Conservation (phyloP, 768 basidiomycete genomes). For the Cyclocybe aegerita region DNA sequence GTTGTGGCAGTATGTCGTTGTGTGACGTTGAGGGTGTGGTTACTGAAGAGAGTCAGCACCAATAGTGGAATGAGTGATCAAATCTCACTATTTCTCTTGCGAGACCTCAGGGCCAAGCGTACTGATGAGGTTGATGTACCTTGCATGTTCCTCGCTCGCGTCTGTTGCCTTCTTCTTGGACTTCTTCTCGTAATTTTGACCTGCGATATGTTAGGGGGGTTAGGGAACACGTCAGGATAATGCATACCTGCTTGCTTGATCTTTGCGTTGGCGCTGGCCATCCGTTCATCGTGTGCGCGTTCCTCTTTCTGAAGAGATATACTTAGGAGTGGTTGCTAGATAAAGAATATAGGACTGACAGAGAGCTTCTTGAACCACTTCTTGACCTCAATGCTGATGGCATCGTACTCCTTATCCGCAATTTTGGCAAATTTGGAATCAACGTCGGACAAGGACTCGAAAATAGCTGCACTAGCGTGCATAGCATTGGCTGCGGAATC, state of each 20-base stretch:
- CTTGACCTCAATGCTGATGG: slow-evolving; percentile 65
- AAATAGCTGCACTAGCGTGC: slow-evolving; percentile 59
- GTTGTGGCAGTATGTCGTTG: slow-evolving; percentile 60
- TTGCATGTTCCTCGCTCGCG: slow-evolving; percentile 70
- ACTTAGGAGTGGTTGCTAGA: background rate
- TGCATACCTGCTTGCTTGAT: slow-evolving; percentile 73
- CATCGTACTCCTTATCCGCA: slow-evolving; percentile 71
- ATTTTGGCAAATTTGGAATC: slow-evolving; percentile 75
- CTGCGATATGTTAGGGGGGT: slow-evolving; percentile 32
- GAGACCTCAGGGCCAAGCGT: slow-evolving; percentile 75
- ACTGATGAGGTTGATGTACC: slow-evolving; percentile 74
- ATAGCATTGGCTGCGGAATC: slow-evolving; percentile 61
- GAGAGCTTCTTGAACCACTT: slow-evolving; percentile 87
- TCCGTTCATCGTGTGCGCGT: slow-evolving; percentile 70
- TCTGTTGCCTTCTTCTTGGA: slow-evolving; percentile 71
- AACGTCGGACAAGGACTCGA: slow-evolving; percentile 70
- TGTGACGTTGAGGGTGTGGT: slow-evolving; percentile 62
- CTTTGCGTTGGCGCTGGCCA: slow-evolving; percentile 63
- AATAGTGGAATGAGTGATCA: background rate
- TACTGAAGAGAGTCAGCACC: slow-evolving; percentile 36
- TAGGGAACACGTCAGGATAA: background rate
- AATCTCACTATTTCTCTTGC: slow-evolving; percentile 75
- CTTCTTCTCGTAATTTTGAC: slow-evolving; percentile 77
- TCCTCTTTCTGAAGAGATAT: slow-evolving; percentile 66
- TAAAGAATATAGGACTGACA: slow-evolving; percentile 38